Base-by-base conservation (phyloP, 2,329 filamentous ascomycete genomes). In the Alternaria sp. region DNA sequence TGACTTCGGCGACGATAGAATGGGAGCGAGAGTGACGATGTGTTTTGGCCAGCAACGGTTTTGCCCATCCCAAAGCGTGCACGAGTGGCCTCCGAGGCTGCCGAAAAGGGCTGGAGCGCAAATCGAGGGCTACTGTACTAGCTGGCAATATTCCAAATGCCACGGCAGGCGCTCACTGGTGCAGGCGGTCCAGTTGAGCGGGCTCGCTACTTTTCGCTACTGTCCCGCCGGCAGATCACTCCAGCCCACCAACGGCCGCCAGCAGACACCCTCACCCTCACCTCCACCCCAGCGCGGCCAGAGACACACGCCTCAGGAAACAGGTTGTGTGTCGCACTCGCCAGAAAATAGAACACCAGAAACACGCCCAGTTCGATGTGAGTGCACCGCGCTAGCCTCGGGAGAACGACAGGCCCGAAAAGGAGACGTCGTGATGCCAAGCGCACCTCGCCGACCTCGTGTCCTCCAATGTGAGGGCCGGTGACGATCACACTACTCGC, bases 381-480 rank as follows among this genome's bases (percentile, higher is more conserved):
- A 55, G 55, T 53, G 61, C 65, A 58, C 62, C 49, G 59, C 63
- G 54, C 66, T 61, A 68, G 68, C 51, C 53, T 58, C 68, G 65
- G 62, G 66, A 66, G 64, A 72, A 70, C 62, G 68, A 70, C 67
- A 70, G 65, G 69, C 68, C 67, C 67, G 59, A 71, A 75, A 72
- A 74, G 69, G 73, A 72, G 69, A 62, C 19, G 57, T 53, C n/a
- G 28, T 57, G 28, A 46, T 53, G 73, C 74, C 73, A 77, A 77
- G 74, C 28, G 47, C 45, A 75, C 73, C 71, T 79, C 77, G 77
- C 75, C 77, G 77, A 79, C 76, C 75, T 78, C 67, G 66, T 68
- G 65, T 67, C 62, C 66, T 69, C 67, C 69, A 73, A 61, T 63
- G 65, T 53, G 62, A 71, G 63, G 66, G 63, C 62, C 69, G 69